Conservation (phyloP, 352 stramenopile species). For the Blastocystis sp. region DNA sequence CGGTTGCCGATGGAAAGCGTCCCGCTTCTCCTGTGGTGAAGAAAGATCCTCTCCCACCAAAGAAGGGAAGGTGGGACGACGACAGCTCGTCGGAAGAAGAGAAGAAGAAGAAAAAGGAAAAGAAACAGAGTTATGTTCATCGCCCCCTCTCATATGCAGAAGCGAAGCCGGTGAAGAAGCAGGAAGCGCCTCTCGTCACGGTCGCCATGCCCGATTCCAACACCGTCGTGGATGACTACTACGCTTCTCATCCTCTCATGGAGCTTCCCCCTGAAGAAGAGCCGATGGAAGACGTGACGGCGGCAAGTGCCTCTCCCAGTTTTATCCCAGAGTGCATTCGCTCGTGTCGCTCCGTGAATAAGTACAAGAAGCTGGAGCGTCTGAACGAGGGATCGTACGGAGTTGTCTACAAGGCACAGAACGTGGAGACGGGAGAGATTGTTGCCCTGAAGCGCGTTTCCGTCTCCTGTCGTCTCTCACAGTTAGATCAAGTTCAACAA, state of each 20-base stretch:
- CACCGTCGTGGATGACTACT: slow-evolving; percentile 44
- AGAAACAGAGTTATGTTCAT: background rate
- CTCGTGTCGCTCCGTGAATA: slow-evolving; percentile 72
- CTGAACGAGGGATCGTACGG: slow-evolving; percentile 94
- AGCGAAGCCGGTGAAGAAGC: background rate
- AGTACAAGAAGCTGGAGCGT: slow-evolving; percentile 86
- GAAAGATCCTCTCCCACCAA: background rate
- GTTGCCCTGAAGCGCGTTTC: slow-evolving; percentile 86
- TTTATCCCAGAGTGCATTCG: background rate
- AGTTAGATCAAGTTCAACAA: slow-evolving; percentile 72
- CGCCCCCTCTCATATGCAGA: background rate
- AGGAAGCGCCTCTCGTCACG: slow-evolving; percentile 25
- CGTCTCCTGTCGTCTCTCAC: background rate
- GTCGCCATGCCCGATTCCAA: slow-evolving; percentile 15
- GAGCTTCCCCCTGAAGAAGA: slow-evolving; percentile 53
- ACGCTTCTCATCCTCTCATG: slow-evolving; percentile 40
- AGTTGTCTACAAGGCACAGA: slow-evolving; percentile 93
- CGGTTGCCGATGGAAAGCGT: too few relatives aligned
- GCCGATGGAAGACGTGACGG: background rate
- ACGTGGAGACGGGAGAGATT: slow-evolving; percentile 87
- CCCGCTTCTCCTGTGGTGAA: too few relatives aligned
- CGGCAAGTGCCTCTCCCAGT: background rate
- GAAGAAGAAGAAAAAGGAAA: slow-evolving; percentile 54
- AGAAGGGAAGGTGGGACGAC: slow-evolving; percentile 49
- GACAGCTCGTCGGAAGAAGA: slow-evolving; percentile 56